Percentiles rank a stretch among this genome's conserved stretches.
These are phyloP conservation scores for Suhomyces yuchorum DNA, from an alignment of 1,139 yeast species.

Conservation along the genomic window DNA sequence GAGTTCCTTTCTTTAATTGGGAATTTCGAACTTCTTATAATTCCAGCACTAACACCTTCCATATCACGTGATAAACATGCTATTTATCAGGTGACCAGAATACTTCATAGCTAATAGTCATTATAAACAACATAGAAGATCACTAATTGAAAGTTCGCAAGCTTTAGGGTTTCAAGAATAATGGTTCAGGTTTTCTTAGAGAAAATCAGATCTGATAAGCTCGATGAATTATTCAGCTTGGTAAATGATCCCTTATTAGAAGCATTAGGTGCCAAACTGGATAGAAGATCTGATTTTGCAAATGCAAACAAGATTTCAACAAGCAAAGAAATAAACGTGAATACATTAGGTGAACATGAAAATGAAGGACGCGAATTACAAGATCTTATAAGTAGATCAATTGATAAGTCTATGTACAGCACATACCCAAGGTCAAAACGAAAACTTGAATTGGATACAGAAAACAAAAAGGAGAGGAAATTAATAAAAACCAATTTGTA, in stretches of 20 bases:
- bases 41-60: too few relatives aligned
- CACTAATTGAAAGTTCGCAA: not conserved
- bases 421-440: slow-evolving; percentile 6
- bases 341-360: not conserved
- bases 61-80: slow-evolving; percentile 27
- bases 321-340: slow-evolving; percentile 1
- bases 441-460: slow-evolving; percentile 5
- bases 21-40: too few relatives aligned
- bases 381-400: slow-evolving; percentile 2
- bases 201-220: slow-evolving; percentile 9
- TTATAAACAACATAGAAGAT: not conserved
- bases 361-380: not conserved
- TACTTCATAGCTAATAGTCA: not conserved
- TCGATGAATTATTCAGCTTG: slow-evolving; percentile 13
- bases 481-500: slow-evolving; percentile 4
- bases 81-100: slow-evolving; percentile 14
- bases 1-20: too few relatives aligned
- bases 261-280: not conserved
- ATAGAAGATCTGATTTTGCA: slow-evolving; percentile 5
- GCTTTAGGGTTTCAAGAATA: not conserved
- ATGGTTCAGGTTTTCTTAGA: not conserved
- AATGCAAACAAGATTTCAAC: slow-evolving; percentile 3
- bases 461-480: slow-evolving; percentile 10
- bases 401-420: slow-evolving; percentile 6
- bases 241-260: slow-evolving; percentile 12